Base-by-base conservation (phyloP, 768 basidiomycete species). In the Podaxis sp. region DNA sequence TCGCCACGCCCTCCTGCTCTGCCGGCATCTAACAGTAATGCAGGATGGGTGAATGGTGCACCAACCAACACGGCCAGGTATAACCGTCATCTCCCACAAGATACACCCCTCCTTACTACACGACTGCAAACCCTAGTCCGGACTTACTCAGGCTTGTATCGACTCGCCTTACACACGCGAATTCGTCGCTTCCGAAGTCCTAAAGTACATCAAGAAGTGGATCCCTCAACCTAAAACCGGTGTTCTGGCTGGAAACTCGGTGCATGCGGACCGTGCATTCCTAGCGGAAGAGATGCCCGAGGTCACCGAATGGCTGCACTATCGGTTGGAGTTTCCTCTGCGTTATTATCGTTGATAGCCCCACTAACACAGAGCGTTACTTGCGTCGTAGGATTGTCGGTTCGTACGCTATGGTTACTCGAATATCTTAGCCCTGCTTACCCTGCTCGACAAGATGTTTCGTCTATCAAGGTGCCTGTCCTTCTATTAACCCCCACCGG, bases 11-110 rank as follows among this genome's bases (percentile, higher is more conserved):
- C 11, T 30, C 44, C 22, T 26, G 33, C 30, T 46, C 13, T 6
- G 26, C 54, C 48, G 57, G 24, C 24, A 44, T 57, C 22, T 49
- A 38, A 58, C 12, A 33, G 61, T 2, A 42, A 48, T 4, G 33
- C 65, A 95, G 92, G 17, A 97, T 97, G 95, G 82, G 86, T 64
- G 80, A 87, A 65, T 97, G 95, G 95, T 97, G 95, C 73, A 86
- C 77, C 30, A 82, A 83, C 5, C 92, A 94, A 64, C 95, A 97
- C 66, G 89, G 87, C 38, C 75, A 80, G 70, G 93, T 91, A 66
- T 64, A 84, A 33, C 39, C 57, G 4, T 42, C 30, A 52, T 8
- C 30, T 60, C n/a, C 44, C 46, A 39, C 13, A 3, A 40, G 46
- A 17, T n/a, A 26, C 19, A 24, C 7, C n/a, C 9, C 33, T 12